phyloP scores from a whole-genome alignment of 306 rosid genomes.

The Senna siamea region DNA sequence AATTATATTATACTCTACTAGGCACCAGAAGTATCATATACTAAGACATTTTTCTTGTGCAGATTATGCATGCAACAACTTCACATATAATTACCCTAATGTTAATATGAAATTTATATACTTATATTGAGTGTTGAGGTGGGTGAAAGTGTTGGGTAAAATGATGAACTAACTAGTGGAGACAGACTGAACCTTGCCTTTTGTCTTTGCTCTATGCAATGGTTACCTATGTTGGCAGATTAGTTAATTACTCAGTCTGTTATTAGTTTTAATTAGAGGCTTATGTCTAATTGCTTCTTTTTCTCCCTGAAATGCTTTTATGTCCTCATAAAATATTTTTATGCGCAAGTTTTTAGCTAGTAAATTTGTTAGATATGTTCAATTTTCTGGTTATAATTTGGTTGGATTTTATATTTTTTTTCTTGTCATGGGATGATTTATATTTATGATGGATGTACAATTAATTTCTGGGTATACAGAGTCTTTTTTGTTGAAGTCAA shows the following conservation, averaged over 20 bases:
- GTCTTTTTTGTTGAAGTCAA: conserved; percentile 11
- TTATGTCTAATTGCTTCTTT: neutral
- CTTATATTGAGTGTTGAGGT: neutral
- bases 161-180: neutral
- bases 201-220: neutral
- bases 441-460: neutral
- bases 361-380: neutral
- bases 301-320: neutral
- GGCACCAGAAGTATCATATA: conserved; percentile 4
- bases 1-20: neutral
- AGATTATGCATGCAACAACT: neutral
- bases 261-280: neutral
- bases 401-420: conserved; percentile 3
- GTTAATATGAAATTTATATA: neutral
- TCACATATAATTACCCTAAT: neutral
- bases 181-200: conserved; percentile 1
- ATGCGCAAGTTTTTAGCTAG: neutral
- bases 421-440: neutral
- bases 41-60: neutral
- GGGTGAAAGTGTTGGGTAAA: neutral
- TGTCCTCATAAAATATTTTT: neutral
- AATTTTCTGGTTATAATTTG: neutral
- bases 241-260: neutral
- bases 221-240: neutral
- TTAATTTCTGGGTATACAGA: neutral